Evolutionary conservation across 768 basidiomycete species (phyloP).

Genomic region (Tubosaeta brunneosetosa): DNA sequence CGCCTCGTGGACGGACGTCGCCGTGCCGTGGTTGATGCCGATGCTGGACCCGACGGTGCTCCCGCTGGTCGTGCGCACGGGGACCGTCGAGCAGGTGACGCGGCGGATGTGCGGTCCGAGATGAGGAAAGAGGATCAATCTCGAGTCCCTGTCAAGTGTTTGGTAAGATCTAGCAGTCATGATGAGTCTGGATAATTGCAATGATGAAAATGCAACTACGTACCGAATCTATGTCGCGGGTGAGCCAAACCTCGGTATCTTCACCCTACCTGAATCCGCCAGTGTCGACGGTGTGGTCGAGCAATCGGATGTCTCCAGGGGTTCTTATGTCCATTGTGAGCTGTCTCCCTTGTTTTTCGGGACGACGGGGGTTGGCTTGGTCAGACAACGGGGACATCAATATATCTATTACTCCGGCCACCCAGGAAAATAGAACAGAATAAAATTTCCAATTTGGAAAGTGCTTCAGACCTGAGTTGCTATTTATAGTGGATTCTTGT

Average conservation of each 20-base stretch:
- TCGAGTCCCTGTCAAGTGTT: conserved; percentile 55
- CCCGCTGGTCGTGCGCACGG: conserved; percentile 55
- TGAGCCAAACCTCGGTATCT: conserved; percentile 65
- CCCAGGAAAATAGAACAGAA: too few species aligned
- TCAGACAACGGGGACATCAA: conserved; percentile 25
- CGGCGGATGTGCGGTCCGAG: conserved; percentile 45
- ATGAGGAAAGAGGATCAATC: conserved; percentile 41
- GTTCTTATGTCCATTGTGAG: conserved; percentile 55
- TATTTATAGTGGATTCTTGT: too few species aligned
- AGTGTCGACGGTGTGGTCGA: conserved; percentile 43
- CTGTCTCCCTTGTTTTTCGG: conserved; percentile 48
- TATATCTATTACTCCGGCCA: background rate
- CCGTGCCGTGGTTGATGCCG: conserved; percentile 29
- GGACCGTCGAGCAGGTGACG: conserved; percentile 60
- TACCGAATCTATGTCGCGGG: conserved; percentile 66
- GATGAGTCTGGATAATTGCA: background rate
- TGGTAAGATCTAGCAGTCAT: conserved; percentile 54
- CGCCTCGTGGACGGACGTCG: conserved; percentile 26
- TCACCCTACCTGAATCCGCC: conserved; percentile 67
- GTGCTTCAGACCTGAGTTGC: too few species aligned
- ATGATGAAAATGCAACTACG: conserved; percentile 19
- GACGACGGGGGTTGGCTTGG: background rate
- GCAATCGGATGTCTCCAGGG: conserved; percentile 48
- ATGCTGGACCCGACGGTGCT: conserved; percentile 53
- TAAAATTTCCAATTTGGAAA: conserved; percentile 11